phyloP scores from a whole-genome alignment of 2,329 filamentous ascomycete genomes.

The Alternaria consortialis region DNA sequence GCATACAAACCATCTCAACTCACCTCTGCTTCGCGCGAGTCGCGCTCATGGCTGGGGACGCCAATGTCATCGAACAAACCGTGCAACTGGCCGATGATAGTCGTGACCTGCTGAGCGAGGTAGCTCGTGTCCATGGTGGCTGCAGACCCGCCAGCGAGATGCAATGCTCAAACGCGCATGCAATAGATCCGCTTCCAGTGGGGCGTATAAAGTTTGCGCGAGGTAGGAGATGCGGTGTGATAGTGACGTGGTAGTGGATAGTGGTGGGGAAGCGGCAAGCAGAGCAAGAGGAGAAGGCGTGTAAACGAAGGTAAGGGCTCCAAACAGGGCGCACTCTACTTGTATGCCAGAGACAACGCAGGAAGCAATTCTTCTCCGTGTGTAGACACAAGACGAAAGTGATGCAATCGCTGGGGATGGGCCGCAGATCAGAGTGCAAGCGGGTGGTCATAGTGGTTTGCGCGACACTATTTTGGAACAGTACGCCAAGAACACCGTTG shows the following conservation, averaged over 20 bases:
- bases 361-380: constrained; percentile 4
- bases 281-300: constrained; percentile 4
- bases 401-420: constrained; percentile 40
- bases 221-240: constrained; percentile 10
- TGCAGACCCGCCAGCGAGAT: constrained; percentile 46
- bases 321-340: constrained; percentile 3
- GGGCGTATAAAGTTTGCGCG: constrained; percentile 12
- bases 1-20: not conserved
- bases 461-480: constrained; percentile 30
- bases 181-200: constrained; percentile 28
- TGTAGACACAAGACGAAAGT: constrained; percentile 24
- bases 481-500: constrained; percentile 1
- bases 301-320: constrained; percentile 18
- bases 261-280: constrained; percentile 21
- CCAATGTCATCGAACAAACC: constrained; percentile 97
- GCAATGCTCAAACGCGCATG: constrained; percentile 44
- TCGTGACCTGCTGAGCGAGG: constrained; percentile 92
- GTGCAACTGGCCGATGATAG: constrained; percentile 91
- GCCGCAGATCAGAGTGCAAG: constrained; percentile 25
- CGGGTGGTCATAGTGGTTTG: constrained; percentile 29
- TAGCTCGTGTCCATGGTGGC: constrained; percentile 85
- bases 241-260: constrained; percentile 10
- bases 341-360: not conserved
- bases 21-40: constrained; percentile 89
- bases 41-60: constrained; percentile 90